Conservation (phyloP, 768 basidiomycete species). For the Kwoniella dejecticola region DNA sequence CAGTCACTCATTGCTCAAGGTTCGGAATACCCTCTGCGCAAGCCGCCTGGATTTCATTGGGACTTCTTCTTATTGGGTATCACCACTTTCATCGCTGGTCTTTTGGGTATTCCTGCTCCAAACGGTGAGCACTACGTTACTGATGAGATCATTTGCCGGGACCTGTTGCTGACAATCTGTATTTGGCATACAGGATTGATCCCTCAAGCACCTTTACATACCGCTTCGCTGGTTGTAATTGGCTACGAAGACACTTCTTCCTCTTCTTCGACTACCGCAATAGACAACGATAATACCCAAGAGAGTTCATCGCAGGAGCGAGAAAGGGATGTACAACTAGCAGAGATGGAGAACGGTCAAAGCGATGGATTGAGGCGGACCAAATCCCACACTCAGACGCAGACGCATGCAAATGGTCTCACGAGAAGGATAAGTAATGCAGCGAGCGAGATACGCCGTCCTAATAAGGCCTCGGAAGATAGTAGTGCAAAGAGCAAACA, state of each 20-base stretch:
- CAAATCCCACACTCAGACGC: background rate
- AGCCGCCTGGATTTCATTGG: slow-evolving; percentile 68
- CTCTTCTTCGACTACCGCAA: slow-evolving; percentile 22
- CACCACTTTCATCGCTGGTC: slow-evolving; percentile 72
- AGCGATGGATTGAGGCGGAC: background rate
- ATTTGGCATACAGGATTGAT: slow-evolving; percentile 57
- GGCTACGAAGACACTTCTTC: slow-evolving; percentile 50
- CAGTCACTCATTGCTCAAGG: slow-evolving; percentile 91
- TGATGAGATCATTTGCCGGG: background rate
- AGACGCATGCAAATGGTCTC: background rate
- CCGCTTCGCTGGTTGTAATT: slow-evolving; percentile 74
- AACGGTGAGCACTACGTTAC: slow-evolving; percentile 35
- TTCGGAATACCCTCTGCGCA: slow-evolving; percentile 81
- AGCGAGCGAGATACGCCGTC: background rate
- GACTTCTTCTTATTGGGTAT: slow-evolving; percentile 90
- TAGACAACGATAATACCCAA: background rate
- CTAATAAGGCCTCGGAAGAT: background rate
- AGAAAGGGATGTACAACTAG: slow-evolving; percentile 23
- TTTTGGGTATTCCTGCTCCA: slow-evolving; percentile 53
- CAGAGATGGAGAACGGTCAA: slow-evolving; percentile 31
- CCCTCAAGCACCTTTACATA: slow-evolving; percentile 83
- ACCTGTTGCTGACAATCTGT: too few relatives aligned
- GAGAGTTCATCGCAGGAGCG: slow-evolving; percentile 6
- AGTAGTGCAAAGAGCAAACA: slow-evolving; percentile 19
- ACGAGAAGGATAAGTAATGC: slow-evolving; percentile 17